Percentiles rank a stretch among this genome's conserved stretches.
These are phyloP conservation scores for Euphorbia corollata DNA, from an alignment of 441 rosid genomes.

Conservation along the genomic window DNA sequence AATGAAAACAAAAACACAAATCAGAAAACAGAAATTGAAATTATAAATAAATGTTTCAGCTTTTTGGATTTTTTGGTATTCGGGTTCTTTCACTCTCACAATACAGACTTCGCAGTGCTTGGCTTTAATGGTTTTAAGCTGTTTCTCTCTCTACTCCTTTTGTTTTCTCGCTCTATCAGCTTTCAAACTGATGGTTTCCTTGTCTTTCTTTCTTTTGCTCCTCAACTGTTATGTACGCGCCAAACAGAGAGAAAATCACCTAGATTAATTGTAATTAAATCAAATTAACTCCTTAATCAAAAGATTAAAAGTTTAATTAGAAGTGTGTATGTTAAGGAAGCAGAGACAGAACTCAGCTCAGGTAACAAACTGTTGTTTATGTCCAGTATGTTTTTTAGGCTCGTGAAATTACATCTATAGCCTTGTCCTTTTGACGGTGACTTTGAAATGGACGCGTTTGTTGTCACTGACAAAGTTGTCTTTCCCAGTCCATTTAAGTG, in stretches of 20 bases:
- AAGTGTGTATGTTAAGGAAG: not conserved
- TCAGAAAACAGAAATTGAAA: not conserved
- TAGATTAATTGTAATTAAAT: constrained; percentile 2
- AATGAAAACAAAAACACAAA: not conserved
- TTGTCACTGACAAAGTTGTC: constrained; percentile 11
- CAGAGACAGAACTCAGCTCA: not conserved
- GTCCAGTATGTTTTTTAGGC: too few species aligned
- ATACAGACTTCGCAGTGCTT: not conserved
- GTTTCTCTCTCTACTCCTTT: not conserved
- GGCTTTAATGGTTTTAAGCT: not conserved
- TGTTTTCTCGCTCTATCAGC: not conserved
- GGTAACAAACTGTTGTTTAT: not conserved
- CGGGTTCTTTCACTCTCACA: constrained; percentile 5
- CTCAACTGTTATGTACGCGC: constrained; percentile 61
- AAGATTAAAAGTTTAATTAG: not conserved
- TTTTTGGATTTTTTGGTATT: not conserved
- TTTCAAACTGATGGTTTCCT: constrained; percentile 16
- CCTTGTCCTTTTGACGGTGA: not conserved
- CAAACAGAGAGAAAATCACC: constrained; percentile 33
- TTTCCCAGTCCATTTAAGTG: not conserved
- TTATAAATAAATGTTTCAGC: not conserved
- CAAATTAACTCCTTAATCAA: not conserved
- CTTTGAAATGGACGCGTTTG: not conserved
- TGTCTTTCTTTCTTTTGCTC: not conserved
- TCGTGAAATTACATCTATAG: not conserved